A percentile compares a stretch with the other conserved stretches of the same genome.
Evolutionary conservation across 192 early-diverging fungal species (phyloP).

Genomic region (Paraglomus brasilianum): DNA sequence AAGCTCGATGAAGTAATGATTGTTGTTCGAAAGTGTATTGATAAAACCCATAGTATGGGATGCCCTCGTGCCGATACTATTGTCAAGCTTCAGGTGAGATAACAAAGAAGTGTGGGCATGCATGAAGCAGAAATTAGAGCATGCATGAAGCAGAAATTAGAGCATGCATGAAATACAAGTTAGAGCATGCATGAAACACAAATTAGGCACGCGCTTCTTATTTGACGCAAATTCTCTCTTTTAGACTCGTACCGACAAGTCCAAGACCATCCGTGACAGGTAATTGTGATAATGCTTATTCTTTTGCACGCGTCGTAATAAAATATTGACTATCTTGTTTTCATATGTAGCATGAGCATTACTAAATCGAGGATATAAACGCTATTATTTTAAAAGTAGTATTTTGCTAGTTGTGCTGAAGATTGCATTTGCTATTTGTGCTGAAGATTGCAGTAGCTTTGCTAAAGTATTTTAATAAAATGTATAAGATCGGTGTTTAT

Average conservation of each 20-base stretch:
- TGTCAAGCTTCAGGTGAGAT: background rate
- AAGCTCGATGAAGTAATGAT: background rate
- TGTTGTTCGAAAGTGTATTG: background rate
- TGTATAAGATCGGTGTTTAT: too few relatives aligned
- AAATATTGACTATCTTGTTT: too few relatives aligned
- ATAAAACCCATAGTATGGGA: background rate
- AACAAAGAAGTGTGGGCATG: background rate
- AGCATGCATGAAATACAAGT: background rate
- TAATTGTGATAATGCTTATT: background rate
- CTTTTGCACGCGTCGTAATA: too few relatives aligned
- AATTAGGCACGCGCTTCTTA: background rate
- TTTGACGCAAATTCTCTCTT: background rate
- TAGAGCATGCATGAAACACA: background rate
- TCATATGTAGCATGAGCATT: too few relatives aligned
- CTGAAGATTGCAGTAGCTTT: too few relatives aligned
- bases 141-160: background rate
- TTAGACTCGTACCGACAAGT: constrained; percentile 13
- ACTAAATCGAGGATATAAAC: too few relatives aligned
- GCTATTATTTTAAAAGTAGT: too few relatives aligned
- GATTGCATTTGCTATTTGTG: too few relatives aligned
- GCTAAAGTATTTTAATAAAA: too few relatives aligned
- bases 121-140: background rate
- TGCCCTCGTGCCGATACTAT: background rate
- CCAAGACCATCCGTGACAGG: background rate
- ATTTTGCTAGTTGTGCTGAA: too few relatives aligned